Evolutionary conservation across 1,139 yeast genomes (phyloP), one percentile per base, ranked within the genome.

Genomic region (Taphrina populina): DNA sequence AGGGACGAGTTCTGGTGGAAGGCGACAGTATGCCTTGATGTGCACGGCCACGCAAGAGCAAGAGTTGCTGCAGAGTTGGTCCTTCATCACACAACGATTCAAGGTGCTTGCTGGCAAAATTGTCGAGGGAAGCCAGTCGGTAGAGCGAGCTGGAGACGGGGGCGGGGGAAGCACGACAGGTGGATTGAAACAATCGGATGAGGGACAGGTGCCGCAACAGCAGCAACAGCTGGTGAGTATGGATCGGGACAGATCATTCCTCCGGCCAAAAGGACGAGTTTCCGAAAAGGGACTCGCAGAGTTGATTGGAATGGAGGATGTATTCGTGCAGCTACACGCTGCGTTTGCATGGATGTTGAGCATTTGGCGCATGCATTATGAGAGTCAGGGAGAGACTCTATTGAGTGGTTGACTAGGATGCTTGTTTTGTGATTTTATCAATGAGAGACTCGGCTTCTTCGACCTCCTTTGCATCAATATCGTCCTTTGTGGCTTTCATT

Each of bases 1-100:
- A 0, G 74, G 95, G 57, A 95, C 95, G 0, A 81, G 85, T 4
- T 92, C 84, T 64, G 71, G 95, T 57, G 37, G 27, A 15, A 24
- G 47, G n/a, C 24, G 47, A 15, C 47, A 43, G 47, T 43, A 43
- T 30, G 47, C 47, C 7, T 29, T 43, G 29, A 49, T 49, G 54
- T 83, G 56, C 27, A 41, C 56, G 26, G 24, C 36, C n/a, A 26
- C 56, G 10, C 39, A 34, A 13, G 49, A 41, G 19, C 56, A 52
- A 20, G 49, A 32, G 21, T 23, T 43, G 21, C 17, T 41, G 36
- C 41, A 41, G 46, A 30, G 39, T 33, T 52, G 46, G 46, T 41
- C 56, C 17, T 52, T 52, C 37, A 35, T 52, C 35, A 52, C 56
- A 13, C 49, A 52, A 13, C 56, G 56, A 4, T 52, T 52, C 32